A percentile compares a stretch with the other conserved stretches of the same genome.
phyloP scores from a whole-genome alignment of 176 grass and related monocot species.

The Raddia distichophylla region DNA sequence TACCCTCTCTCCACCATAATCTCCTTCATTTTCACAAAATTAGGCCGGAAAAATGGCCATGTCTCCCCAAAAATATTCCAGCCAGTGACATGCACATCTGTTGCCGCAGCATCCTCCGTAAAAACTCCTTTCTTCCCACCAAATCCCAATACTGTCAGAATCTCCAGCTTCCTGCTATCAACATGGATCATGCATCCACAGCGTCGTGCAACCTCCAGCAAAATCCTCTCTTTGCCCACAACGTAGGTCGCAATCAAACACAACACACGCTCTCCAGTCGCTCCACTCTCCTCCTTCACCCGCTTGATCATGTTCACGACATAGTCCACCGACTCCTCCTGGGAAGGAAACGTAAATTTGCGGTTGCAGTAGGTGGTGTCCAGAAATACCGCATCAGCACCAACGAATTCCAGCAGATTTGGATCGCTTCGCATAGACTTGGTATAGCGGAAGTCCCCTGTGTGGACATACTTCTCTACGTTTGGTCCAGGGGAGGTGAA shows the following conservation, averaged over 20 bases:
- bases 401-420: conserved; percentile 65
- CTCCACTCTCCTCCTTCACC: conserved; percentile 54
- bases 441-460: conserved; percentile 72
- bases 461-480: conserved; percentile 72
- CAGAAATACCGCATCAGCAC: conserved; percentile 77
- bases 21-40: conserved; percentile 94
- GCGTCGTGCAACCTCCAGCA: conserved; percentile 74
- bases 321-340: conserved; percentile 80
- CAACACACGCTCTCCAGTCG: conserved; percentile 50
- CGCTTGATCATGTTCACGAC: conserved; percentile 60
- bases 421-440: conserved; percentile 69
- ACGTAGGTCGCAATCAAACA: conserved; percentile 85
- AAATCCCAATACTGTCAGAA: conserved; percentile 67
- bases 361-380: conserved; percentile 94
- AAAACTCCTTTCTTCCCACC: conserved; percentile 59
- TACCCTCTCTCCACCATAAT: conserved; percentile 83
- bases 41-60: conserved; percentile 85
- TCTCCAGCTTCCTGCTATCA: conserved; percentile 76
- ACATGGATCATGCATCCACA: conserved; percentile 79
- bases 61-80: conserved; percentile 97
- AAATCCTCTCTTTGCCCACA: conserved; percentile 90
- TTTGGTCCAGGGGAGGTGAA: conserved; percentile 54
- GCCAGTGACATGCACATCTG: conserved; percentile 67
- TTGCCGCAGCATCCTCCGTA: conserved; percentile 62
- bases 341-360: conserved; percentile 77